Conservation (phyloP, 352 stramenopile species). For the Globisporangium acanthophoron region DNA sequence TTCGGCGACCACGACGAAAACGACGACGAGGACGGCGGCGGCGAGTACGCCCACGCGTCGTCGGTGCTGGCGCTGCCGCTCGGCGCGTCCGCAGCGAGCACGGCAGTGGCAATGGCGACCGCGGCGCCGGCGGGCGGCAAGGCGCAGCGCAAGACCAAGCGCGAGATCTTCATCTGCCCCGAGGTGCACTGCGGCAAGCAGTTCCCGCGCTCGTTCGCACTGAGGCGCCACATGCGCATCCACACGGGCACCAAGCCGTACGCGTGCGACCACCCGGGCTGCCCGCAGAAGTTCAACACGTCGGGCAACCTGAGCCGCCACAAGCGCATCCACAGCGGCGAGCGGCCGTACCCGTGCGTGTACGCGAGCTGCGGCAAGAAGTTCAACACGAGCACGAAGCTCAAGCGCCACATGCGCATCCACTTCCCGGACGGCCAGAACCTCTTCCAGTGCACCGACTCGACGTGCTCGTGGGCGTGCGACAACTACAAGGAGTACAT, state of each 20-base stretch:
- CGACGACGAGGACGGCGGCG: not conserved
- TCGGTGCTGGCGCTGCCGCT: constrained; percentile 8
- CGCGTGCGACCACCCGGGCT: constrained; percentile 71
- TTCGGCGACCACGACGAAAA: constrained; percentile 4
- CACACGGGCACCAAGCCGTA: constrained; percentile 83
- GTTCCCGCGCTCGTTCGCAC: constrained; percentile 79
- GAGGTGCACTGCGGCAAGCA: constrained; percentile 81
- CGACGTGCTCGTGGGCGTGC: constrained; percentile 50
- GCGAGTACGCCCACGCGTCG: not conserved
- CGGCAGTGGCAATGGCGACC: not conserved
- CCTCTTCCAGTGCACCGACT: constrained; percentile 64
- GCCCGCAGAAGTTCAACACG: constrained; percentile 79
- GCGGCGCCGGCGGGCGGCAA: not conserved
- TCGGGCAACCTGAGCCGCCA: constrained; percentile 84
- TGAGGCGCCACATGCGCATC: constrained; percentile 80
- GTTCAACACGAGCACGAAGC: constrained; percentile 88
- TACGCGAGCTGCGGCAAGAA: constrained; percentile 75
- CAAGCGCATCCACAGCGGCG: constrained; percentile 84
- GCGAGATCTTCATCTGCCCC: constrained; percentile 50
- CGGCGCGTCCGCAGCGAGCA: not conserved
- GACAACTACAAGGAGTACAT: constrained; percentile 84
- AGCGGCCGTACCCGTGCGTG: constrained; percentile 76
- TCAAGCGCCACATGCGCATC: constrained; percentile 86
- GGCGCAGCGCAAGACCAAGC: constrained; percentile 15
- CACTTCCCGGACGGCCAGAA: constrained; percentile 78